Evolutionary conservation across 305 asterid genomes (phyloP).

Genomic region (Fraxinus dipetala): DNA sequence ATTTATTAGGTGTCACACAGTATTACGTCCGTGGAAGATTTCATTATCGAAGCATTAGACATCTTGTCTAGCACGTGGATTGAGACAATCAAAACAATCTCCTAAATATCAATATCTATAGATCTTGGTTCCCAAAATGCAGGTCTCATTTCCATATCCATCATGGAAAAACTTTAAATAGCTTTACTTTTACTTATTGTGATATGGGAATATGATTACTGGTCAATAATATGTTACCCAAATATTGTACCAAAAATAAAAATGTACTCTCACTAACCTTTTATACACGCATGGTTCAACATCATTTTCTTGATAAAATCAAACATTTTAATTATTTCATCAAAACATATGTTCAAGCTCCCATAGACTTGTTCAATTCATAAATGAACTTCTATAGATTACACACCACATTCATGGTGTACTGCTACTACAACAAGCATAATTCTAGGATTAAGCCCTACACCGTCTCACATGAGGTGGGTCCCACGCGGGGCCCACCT

Average conservation of each 20-base stretch:
- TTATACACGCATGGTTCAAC: background rate
- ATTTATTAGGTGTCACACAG: no score
- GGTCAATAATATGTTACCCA: background rate
- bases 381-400: background rate
- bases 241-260: background rate
- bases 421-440: background rate
- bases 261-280: background rate
- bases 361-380: background rate
- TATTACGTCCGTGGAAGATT: background rate
- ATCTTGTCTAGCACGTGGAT: background rate
- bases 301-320: no score
- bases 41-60: background rate
- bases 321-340: background rate
- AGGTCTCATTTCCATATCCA: background rate
- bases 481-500: no score
- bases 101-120: background rate
- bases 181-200: background rate
- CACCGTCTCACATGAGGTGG: no score
- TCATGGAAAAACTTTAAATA: background rate
- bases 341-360: background rate
- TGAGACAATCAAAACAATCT: background rate
- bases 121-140: background rate
- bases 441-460: no score
- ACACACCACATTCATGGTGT: background rate
- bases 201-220: background rate